Evolutionary conservation across 352 stramenopile species (phyloP).

Genomic region (Globisporangium cystogenes): DNA sequence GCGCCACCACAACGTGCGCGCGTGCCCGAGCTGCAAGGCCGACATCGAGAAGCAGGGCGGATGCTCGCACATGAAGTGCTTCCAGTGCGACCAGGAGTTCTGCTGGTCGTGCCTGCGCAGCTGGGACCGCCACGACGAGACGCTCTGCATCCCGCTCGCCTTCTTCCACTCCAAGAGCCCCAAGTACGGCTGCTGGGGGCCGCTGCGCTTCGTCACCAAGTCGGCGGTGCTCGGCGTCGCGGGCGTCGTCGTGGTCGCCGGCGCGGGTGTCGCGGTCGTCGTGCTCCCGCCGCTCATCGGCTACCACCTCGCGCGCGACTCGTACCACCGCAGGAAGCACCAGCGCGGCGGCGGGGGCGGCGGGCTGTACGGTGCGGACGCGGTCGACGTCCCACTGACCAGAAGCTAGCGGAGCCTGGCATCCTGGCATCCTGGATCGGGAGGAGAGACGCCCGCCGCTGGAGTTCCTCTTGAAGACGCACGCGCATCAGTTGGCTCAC

Average conservation of each 20-base stretch:
- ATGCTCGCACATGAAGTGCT: conserved; percentile 83
- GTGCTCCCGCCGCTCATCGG: conserved; percentile 64
- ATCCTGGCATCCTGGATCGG: no score
- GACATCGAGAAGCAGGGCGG: conserved; percentile 84
- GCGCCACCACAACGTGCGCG: conserved; percentile 61
- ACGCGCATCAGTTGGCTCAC: no score
- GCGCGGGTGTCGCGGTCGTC: conserved; percentile 56
- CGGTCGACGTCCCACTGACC: no score
- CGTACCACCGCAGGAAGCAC: conserved; percentile 35
- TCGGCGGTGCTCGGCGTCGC: conserved; percentile 45
- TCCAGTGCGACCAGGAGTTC: conserved; percentile 82
- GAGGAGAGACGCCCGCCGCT: no score
- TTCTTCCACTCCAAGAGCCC: conserved; percentile 67
- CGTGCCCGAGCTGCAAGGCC: conserved; percentile 58
- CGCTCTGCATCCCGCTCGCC: conserved; percentile 55
- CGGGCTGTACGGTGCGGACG: neutral
- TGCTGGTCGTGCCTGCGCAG: conserved; percentile 73
- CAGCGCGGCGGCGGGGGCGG: conserved; percentile 10
- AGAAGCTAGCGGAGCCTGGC: no score
- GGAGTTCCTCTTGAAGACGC: no score
- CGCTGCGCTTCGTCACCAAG: conserved; percentile 71
- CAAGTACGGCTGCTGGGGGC: conserved; percentile 53
- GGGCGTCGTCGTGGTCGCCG: conserved; percentile 42
- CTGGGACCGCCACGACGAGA: conserved; percentile 72
- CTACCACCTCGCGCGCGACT: conserved; percentile 48